Evolutionary conservation across 2,329 filamentous ascomycete genomes (phyloP).

Genomic region (Diaporthe ampelina): DNA sequence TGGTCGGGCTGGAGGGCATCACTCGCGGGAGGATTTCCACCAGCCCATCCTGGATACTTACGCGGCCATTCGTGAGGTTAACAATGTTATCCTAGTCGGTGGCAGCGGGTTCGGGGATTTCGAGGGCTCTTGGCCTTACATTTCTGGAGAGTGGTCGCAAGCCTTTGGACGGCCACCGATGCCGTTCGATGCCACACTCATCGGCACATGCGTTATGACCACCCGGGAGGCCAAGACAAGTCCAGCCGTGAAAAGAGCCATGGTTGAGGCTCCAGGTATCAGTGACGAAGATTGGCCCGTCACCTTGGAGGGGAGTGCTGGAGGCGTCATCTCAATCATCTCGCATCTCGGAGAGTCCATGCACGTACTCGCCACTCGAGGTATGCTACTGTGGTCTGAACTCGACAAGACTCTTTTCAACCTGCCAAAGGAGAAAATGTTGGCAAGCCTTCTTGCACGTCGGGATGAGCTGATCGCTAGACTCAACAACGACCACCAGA

Average conservation of each 20-base stretch:
- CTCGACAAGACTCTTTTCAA: conserved; percentile 52
- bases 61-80: conserved; percentile 57
- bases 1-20: conserved; percentile 63
- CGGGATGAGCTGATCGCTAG: conserved; percentile 59
- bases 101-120: conserved; percentile 62
- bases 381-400: conserved; percentile 54
- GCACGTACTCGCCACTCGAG: conserved; percentile 55
- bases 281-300: conserved; percentile 60
- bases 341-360: conserved; percentile 57
- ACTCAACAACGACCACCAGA: conserved; percentile 63
- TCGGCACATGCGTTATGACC: conserved; percentile 62
- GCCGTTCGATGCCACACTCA: conserved; percentile 62
- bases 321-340: conserved; percentile 49
- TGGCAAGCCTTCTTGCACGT: conserved; percentile 57
- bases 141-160: conserved; percentile 59
- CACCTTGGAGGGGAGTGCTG: conserved; percentile 49
- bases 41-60: conserved; percentile 62
- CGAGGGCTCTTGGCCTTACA: conserved; percentile 61
- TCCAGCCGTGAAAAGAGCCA: conserved; percentile 58
- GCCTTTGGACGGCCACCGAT: conserved; percentile 59
- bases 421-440: conserved; percentile 51
- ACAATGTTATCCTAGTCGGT: conserved; percentile 61
- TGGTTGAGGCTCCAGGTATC: conserved; percentile 57
- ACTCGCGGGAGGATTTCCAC: conserved; percentile 65
- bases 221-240: conserved; percentile 61